Conservation (phyloP, 176 grass and related monocot species). For the Phyllostachys edulis region DNA sequence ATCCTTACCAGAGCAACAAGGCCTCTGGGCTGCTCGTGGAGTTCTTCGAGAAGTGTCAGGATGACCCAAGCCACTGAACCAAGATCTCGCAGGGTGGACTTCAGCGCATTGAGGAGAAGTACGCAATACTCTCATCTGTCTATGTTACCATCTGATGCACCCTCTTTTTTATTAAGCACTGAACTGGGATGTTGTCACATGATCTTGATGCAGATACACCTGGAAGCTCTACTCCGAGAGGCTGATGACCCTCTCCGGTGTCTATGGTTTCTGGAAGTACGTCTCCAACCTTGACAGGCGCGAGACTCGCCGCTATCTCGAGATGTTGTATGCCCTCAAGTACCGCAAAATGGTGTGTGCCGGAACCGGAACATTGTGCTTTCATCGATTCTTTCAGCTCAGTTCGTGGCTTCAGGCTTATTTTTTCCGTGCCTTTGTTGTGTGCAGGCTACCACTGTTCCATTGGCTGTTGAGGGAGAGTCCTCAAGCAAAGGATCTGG, state of each 20-base stretch:
- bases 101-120: constrained; percentile 96
- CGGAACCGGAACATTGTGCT: no score
- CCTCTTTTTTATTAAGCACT: not conserved
- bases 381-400: not conserved
- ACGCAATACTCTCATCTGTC: constrained; percentile 19
- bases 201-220: constrained; percentile 60
- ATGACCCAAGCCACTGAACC: constrained; percentile 61
- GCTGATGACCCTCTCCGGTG: constrained; percentile 92
- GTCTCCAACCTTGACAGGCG: constrained; percentile 97
- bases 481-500: constrained; percentile 37
- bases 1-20: constrained; percentile 93
- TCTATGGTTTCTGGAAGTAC: constrained; percentile 99
- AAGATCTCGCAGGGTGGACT: constrained; percentile 81
- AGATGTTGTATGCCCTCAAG: constrained; percentile 99
- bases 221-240: constrained; percentile 99
- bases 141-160: no score
- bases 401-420: not conserved
- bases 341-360: constrained; percentile 67
- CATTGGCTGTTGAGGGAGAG: constrained; percentile 78
- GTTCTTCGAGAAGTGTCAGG: constrained; percentile 91
- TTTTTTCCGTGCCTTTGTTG: not conserved
- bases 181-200: no score
- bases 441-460: constrained; percentile 74
- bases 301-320: constrained; percentile 88
- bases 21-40: constrained; percentile 73